Conservation (phyloP, 2,329 filamentous ascomycete genomes). For the Tolypocladium cylindrosporum region DNA sequence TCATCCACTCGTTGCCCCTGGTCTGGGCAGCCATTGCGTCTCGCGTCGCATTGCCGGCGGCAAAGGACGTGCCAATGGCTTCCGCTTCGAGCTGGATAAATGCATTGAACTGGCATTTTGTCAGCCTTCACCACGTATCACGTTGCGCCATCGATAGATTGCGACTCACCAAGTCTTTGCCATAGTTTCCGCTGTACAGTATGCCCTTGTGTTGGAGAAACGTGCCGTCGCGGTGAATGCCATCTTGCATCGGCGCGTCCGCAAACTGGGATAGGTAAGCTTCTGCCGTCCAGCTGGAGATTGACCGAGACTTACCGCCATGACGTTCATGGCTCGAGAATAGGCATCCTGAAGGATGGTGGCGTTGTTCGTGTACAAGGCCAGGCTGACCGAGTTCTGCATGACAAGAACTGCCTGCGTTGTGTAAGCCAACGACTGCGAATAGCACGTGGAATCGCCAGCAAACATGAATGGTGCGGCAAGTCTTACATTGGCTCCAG, state of each 20-base stretch:
- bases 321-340: slow-evolving; percentile 7
- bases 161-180: slow-evolving; percentile 11
- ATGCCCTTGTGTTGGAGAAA: slow-evolving; percentile 13
- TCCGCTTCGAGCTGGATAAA: slow-evolving; percentile 12
- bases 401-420: slow-evolving; percentile 10
- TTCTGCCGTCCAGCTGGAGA: neutral
- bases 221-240: slow-evolving; percentile 13
- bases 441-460: no score
- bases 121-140: no score
- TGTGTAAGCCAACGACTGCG: neutral
- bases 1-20: slow-evolving; percentile 13
- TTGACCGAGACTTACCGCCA: slow-evolving; percentile 5
- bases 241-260: slow-evolving; percentile 8
- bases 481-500: slow-evolving; percentile 10
- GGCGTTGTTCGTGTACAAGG: slow-evolving; percentile 10
- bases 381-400: slow-evolving; percentile 12
- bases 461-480: neutral
- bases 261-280: slow-evolving; percentile 4
- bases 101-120: slow-evolving; percentile 8
- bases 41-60: slow-evolving; percentile 6
- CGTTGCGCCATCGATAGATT: no score
- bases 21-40: slow-evolving; percentile 10
- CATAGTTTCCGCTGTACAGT: slow-evolving; percentile 14
- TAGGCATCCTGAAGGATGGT: slow-evolving; percentile 10
- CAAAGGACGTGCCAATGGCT: slow-evolving; percentile 12